A percentile compares a stretch with the other conserved stretches of the same genome.
Conservation (phyloP, 306 rosid species). For the Fragaria iinumae region DNA sequence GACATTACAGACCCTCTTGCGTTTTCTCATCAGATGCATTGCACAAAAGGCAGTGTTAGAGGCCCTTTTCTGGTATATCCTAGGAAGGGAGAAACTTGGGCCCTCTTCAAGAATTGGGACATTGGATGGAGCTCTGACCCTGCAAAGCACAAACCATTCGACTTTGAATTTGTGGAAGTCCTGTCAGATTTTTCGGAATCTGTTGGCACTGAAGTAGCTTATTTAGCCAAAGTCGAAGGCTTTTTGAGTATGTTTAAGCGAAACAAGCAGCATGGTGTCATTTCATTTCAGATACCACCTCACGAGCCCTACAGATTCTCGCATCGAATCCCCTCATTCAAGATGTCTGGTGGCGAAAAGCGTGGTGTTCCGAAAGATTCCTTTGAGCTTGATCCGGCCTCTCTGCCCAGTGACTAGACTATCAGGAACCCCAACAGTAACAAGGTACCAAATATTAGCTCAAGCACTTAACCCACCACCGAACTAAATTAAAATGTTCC, state of each 20-base stretch:
- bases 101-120: constrained; percentile 79
- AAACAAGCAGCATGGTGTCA: constrained; percentile 30
- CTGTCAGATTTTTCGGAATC: constrained; percentile 55
- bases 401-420: constrained; percentile 35
- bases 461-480: background rate
- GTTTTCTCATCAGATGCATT: constrained; percentile 73
- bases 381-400: constrained; percentile 86
- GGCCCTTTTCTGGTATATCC: constrained; percentile 59
- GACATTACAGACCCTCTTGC: constrained; percentile 33
- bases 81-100: constrained; percentile 88
- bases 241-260: constrained; percentile 71
- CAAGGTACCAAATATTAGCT: background rate
- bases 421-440: background rate
- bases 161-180: constrained; percentile 64
- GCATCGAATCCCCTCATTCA: constrained; percentile 65
- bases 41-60: constrained; percentile 34
- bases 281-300: constrained; percentile 44
- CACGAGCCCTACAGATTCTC: constrained; percentile 69
- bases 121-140: constrained; percentile 67
- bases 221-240: constrained; percentile 64
- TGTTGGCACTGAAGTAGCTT: constrained; percentile 57
- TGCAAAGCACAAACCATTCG: constrained; percentile 34
- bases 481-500: background rate
- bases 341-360: constrained; percentile 73
- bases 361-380: constrained; percentile 69